Evolutionary conservation across 352 stramenopile genomes (phyloP).

Genomic region (Phytopythium mirpurense): DNA sequence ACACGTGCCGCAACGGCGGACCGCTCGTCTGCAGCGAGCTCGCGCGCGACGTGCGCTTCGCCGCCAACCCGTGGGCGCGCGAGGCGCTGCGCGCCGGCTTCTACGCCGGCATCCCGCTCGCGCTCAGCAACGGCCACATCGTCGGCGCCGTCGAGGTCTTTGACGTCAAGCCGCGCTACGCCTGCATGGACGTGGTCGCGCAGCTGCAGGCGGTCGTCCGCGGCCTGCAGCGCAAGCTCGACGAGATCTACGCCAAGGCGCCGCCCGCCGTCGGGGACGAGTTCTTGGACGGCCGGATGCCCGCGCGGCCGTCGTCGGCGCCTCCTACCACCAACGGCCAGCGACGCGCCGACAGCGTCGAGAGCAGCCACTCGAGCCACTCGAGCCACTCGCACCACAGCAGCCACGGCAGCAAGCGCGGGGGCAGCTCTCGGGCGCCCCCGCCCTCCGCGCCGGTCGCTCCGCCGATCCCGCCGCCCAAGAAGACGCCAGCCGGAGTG

Average conservation of each 20-base stretch:
- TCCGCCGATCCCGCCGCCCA: conserved; percentile 29
- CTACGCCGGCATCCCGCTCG: conserved; percentile 66
- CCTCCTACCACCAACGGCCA: conserved; percentile 7
- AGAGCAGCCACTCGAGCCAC: conserved; percentile 5
- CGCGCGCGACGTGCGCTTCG: conserved; percentile 41
- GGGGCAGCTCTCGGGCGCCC: conserved; percentile 13
- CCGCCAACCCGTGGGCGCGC: conserved; percentile 35
- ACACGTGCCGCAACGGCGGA: conserved; percentile 45
- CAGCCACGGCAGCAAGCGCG: conserved; percentile 15
- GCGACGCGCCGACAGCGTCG: conserved; percentile 3
- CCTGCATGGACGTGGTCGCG: conserved; percentile 39
- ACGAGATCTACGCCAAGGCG: conserved; percentile 13
- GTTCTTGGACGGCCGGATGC: background rate
- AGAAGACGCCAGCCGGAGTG: conserved; percentile 20
- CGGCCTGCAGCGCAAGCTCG: conserved; percentile 44
- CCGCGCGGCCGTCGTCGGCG: background rate
- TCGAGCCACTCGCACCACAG: conserved; percentile 14
- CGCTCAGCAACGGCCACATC: conserved; percentile 44
- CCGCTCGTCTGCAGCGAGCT: conserved; percentile 58
- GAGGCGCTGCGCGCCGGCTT: conserved; percentile 40
- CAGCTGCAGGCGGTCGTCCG: conserved; percentile 57
- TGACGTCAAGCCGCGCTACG: conserved; percentile 30
- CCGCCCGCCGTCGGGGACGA: conserved; percentile 2
- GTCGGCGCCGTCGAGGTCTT: conserved; percentile 59
- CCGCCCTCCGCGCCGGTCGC: conserved; percentile 22